Evolutionary conservation across 805 yeast genomes (phyloP).

Genomic region (Candida pini): DNA sequence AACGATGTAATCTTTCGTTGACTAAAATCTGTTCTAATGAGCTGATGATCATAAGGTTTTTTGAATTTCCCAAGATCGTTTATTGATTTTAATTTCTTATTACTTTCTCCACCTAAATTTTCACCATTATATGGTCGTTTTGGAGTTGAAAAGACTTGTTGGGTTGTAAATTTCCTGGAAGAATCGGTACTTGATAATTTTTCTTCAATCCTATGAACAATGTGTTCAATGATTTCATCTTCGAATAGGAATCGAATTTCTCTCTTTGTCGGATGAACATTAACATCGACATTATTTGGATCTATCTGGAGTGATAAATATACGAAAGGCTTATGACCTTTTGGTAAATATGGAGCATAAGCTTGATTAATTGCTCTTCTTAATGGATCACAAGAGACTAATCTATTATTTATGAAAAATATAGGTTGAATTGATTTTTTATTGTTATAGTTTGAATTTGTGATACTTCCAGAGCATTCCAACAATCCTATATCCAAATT

Average conservation of each 20-base stretch:
- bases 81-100: conserved; percentile 4
- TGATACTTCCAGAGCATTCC: conserved; percentile 52
- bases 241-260: conserved; percentile 85
- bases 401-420: conserved; percentile 78
- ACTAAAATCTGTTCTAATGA: conserved; percentile 66
- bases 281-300: conserved; percentile 79
- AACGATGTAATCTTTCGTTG: conserved; percentile 50
- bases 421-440: conserved; percentile 65
- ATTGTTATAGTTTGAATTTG: conserved; percentile 65
- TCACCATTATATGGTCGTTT: conserved; percentile 19
- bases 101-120: conserved; percentile 4
- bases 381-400: conserved; percentile 79
- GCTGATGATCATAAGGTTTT: conserved; percentile 52
- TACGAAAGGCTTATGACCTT: conserved; percentile 70
- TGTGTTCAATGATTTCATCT: conserved; percentile 70
- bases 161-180: conserved; percentile 64
- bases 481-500: conserved; percentile 41
- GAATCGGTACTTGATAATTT: conserved; percentile 54
- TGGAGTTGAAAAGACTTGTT: conserved; percentile 43
- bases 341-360: conserved; percentile 66
- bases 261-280: conserved; percentile 92
- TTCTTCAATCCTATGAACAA: conserved; percentile 45
- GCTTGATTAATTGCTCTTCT: conserved; percentile 59
- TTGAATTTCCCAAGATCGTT: conserved; percentile 15
- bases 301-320: conserved; percentile 65